Evolutionary conservation across 495 filamentous ascomycete species (phyloP).

Genomic region (Penicillium malachiteum): DNA sequence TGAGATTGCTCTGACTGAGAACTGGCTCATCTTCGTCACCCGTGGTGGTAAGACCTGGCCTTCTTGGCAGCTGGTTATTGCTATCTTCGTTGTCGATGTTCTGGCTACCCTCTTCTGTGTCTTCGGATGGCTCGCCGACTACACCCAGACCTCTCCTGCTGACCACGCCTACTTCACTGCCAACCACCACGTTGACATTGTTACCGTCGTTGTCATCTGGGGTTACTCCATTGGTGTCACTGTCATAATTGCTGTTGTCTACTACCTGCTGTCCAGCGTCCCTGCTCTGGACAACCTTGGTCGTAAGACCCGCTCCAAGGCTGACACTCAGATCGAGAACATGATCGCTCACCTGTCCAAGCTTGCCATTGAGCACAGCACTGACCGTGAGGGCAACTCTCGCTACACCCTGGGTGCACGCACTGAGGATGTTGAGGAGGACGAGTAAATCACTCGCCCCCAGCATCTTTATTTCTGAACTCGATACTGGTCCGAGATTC

Average conservation of each 20-base stretch:
- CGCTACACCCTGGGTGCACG: constrained; percentile 62
- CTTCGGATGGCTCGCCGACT: constrained; percentile 65
- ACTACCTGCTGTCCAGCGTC: constrained; percentile 70
- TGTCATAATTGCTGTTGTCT: constrained; percentile 75
- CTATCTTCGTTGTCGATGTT: constrained; percentile 70
- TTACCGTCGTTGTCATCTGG: constrained; percentile 79
- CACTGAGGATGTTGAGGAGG: constrained; percentile 66
- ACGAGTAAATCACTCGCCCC: constrained; percentile 51
- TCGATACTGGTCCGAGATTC: constrained; percentile 34
- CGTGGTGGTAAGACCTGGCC: constrained; percentile 70
- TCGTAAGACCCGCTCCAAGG: constrained; percentile 70
- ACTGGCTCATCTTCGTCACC: constrained; percentile 80
- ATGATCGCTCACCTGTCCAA: constrained; percentile 73
- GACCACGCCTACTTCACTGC: constrained; percentile 43
- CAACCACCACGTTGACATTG: constrained; percentile 67
- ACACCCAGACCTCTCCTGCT: constrained; percentile 43
- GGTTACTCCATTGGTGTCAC: constrained; percentile 74
- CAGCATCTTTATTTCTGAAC: constrained; percentile 16
- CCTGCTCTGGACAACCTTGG: constrained; percentile 72
- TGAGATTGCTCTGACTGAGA: constrained; percentile 71
- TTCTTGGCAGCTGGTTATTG: constrained; percentile 69
- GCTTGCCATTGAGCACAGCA: constrained; percentile 71
- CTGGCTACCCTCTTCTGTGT: constrained; percentile 70
- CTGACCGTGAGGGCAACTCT: constrained; percentile 51
- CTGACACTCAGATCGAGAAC: constrained; percentile 80